phyloP scores from a whole-genome alignment of 2,329 filamentous ascomycete species.

The Claviceps humidiphila region DNA sequence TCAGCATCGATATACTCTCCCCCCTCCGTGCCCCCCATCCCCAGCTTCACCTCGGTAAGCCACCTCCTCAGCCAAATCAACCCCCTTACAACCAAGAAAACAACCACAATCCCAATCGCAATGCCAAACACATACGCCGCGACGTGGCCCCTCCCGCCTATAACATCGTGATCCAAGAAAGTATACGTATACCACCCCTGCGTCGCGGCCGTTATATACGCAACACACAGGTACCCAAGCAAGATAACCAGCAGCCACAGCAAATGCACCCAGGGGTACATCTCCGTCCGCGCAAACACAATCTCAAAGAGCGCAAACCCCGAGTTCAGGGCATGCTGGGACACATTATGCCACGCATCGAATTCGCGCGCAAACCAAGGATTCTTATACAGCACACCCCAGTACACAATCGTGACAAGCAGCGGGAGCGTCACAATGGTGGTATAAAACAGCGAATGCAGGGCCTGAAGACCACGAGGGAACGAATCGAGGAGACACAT shows the following conservation, averaged over 20 bases:
- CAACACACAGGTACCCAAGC: constrained; percentile 57
- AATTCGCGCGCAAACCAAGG: constrained; percentile 40
- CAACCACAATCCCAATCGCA: constrained; percentile 34
- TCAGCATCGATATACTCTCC: constrained; percentile 12
- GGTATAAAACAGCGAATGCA: constrained; percentile 53
- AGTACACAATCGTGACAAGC: constrained; percentile 59
- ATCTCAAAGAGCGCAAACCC: constrained; percentile 66
- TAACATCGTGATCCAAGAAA: constrained; percentile 57
- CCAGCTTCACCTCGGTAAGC: constrained; percentile 33
- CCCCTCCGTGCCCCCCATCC: constrained; percentile 26
- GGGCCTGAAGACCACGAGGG: constrained; percentile 47
- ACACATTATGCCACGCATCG: constrained; percentile 51
- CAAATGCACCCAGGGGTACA: constrained; percentile 49
- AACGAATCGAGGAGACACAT: constrained; percentile 43
- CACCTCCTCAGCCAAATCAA: constrained; percentile 37
- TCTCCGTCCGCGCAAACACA: constrained; percentile 49
- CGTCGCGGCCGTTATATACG: constrained; percentile 57
- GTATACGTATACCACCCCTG: constrained; percentile 64
- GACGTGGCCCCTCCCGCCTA: constrained; percentile 34
- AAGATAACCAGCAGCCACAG: constrained; percentile 56
- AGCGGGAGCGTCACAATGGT: constrained; percentile 51
- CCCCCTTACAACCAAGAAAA: constrained; percentile 39
- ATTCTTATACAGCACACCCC: constrained; percentile 43
- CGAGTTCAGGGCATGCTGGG: constrained; percentile 63
- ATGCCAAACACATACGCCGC: constrained; percentile 53